A percentile compares a stretch with the other conserved stretches of the same genome.
Evolutionary conservation across 2,329 filamentous ascomycete species (phyloP).

Genomic region (Penicillium capsulatum): DNA sequence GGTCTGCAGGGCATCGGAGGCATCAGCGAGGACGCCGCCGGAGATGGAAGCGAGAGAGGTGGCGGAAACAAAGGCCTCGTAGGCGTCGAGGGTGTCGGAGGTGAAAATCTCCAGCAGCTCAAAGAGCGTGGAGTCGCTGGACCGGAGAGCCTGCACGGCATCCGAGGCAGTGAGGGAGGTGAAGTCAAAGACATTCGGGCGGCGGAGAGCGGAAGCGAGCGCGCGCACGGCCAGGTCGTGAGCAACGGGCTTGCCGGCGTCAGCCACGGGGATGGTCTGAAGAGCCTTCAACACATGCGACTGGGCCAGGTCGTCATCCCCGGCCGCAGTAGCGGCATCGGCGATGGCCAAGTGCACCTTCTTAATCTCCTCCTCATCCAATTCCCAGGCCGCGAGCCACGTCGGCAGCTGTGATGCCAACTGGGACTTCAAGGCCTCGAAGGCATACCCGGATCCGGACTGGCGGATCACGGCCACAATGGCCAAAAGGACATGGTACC

Average conservation of each 20-base stretch:
- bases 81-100: constrained; percentile 89
- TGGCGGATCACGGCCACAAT: constrained; percentile 78
- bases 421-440: constrained; percentile 77
- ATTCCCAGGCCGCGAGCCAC: constrained; percentile 81
- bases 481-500: constrained; percentile 86
- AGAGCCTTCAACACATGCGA: constrained; percentile 71
- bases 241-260: constrained; percentile 52
- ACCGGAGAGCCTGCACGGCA: constrained; percentile 78
- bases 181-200: constrained; percentile 67
- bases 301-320: constrained; percentile 72
- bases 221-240: constrained; percentile 60
- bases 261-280: constrained; percentile 64
- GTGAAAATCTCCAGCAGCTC: constrained; percentile 95
- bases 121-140: constrained; percentile 78
- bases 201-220: constrained; percentile 62
- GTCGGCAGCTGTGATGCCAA: constrained; percentile 69
- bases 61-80: constrained; percentile 82
- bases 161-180: constrained; percentile 66
- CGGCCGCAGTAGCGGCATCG: constrained; percentile 72
- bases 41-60: constrained; percentile 59
- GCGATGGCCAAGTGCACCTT: constrained; percentile 79
- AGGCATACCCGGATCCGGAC: constrained; percentile 66
- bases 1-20: constrained; percentile 73
- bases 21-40: constrained; percentile 74
- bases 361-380: constrained; percentile 75